A percentile compares a stretch with the other conserved stretches of the same genome.
Evolutionary conservation across 495 filamentous ascomycete species (phyloP).

Genomic region (Hamigera avellanea): DNA sequence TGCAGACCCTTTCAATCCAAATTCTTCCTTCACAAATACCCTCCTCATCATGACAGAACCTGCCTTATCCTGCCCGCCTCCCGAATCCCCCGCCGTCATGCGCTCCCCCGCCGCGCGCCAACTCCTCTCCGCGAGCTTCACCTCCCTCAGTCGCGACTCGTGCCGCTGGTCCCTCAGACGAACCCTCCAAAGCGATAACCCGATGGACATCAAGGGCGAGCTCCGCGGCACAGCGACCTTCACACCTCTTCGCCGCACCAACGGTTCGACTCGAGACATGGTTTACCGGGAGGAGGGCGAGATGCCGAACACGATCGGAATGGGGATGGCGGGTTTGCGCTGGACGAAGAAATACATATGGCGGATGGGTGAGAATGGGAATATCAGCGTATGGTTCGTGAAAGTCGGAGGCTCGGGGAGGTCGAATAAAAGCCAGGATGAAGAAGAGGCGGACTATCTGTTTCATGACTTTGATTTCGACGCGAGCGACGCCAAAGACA

Average conservation of each 20-base stretch:
- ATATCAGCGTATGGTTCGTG: slow-evolving; percentile 37
- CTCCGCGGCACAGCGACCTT: slow-evolving; percentile 31
- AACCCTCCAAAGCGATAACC: slow-evolving; percentile 32
- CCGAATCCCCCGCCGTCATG: slow-evolving; percentile 1
- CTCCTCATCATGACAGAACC: neutral
- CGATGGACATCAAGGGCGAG: slow-evolving; percentile 28
- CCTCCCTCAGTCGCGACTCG: slow-evolving; percentile 17
- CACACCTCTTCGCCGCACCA: slow-evolving; percentile 11
- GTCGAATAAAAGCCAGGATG: neutral
- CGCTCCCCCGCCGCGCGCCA: slow-evolving; percentile 12
- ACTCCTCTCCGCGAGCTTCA: slow-evolving; percentile 16
- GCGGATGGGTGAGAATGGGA: slow-evolving; percentile 18
- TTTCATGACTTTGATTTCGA: slow-evolving; percentile 34
- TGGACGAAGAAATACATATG: slow-evolving; percentile 40
- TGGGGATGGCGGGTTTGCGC: slow-evolving; percentile 16
- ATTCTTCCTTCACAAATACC: too few relatives aligned
- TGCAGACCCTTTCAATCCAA: too few relatives aligned
- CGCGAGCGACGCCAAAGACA: neutral
- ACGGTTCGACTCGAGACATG: slow-evolving; percentile 6
- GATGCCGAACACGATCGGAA: slow-evolving; percentile 15
- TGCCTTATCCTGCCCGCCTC: neutral
- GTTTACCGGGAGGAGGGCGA: slow-evolving; percentile 36
- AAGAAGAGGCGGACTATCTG: slow-evolving; percentile 32
- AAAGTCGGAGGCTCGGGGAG: slow-evolving; percentile 15
- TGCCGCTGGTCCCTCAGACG: slow-evolving; percentile 27